Percentiles rank a stretch among this genome's conserved stretches.
Conservation (phyloP, 1,284 basidiomycete species). For the Tremellales sp. region DNA sequence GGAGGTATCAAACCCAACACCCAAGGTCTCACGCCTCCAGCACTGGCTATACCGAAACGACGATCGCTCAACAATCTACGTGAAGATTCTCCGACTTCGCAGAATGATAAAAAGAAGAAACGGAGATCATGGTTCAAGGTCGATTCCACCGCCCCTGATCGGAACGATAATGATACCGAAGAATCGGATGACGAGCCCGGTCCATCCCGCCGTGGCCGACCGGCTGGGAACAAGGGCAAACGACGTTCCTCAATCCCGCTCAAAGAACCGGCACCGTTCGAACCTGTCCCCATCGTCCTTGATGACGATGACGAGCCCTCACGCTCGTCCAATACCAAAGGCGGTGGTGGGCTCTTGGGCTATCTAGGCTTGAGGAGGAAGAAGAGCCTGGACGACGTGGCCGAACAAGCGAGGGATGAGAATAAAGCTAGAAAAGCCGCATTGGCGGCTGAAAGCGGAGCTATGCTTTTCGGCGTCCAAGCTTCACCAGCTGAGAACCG, state of each 20-base stretch:
- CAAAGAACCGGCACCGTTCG: constrained; percentile 20
- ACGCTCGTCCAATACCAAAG: no score
- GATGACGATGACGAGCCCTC: constrained; percentile 1
- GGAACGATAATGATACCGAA: constrained; percentile 6
- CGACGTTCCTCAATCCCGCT: not conserved
- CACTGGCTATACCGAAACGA: constrained; percentile 32
- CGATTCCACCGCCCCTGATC: no score
- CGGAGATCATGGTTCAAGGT: constrained; percentile 17
- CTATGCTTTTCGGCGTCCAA: constrained; percentile 38
- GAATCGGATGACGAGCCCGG: constrained; percentile 40
- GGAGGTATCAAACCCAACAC: constrained; percentile 21
- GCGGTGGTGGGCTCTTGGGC: not conserved
- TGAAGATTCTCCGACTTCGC: constrained; percentile 21
- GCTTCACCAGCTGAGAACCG: constrained; percentile 7
- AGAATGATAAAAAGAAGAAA: constrained; percentile 16
- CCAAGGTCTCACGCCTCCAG: constrained; percentile 27
- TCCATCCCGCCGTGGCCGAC: constrained; percentile 18
- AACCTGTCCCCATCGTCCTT: constrained; percentile 2
- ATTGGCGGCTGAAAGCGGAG: constrained; percentile 35
- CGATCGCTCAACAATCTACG: constrained; percentile 38
- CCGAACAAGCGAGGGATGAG: constrained; percentile 30
- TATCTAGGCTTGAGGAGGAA: constrained; percentile 19
- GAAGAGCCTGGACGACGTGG: constrained; percentile 18
- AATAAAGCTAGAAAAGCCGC: constrained; percentile 42
- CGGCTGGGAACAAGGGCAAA: not conserved